Percentiles rank a stretch among this genome's conserved stretches.
Conservation (phyloP, 2,329 filamentous ascomycete species). For the Arthrobotrys pseudoclavata region DNA sequence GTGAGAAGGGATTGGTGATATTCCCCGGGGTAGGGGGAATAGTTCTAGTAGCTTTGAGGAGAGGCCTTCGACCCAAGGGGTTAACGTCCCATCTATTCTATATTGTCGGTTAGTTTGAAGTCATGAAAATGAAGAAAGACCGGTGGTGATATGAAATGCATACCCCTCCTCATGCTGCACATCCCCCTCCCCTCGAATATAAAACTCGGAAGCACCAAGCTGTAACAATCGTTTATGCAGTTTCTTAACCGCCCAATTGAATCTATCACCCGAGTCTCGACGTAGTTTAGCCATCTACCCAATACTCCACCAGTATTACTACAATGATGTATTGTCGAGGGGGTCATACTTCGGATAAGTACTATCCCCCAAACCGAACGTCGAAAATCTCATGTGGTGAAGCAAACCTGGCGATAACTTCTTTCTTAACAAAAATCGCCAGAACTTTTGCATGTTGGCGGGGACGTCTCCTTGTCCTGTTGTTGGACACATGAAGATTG, state of each 20-base stretch:
- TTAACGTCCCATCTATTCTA: conserved; percentile 84
- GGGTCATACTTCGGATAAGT: conserved; percentile 80
- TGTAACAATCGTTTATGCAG: conserved; percentile 86
- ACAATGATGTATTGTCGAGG: background rate
- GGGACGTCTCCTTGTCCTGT: conserved; percentile 96
- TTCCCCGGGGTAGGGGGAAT: conserved; percentile 77
- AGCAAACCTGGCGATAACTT: conserved; percentile 81
- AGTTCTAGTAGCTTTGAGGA: conserved; percentile 75
- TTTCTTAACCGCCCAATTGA: conserved; percentile 93
- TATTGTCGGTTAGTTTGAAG: background rate
- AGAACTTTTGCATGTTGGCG: conserved; percentile 83
- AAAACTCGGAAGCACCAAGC: conserved; percentile 82
- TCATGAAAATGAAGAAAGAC: background rate
- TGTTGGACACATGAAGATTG: conserved; percentile 88
- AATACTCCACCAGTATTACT: background rate
- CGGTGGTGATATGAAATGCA: conserved; percentile 64
- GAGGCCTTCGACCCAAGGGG: conserved; percentile 81
- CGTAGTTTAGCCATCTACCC: conserved; percentile 37
- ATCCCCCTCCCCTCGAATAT: conserved; percentile 86
- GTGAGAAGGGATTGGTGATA: conserved; percentile 79
- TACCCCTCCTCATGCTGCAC: conserved; percentile 94
- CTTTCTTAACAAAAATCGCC: conserved; percentile 85
- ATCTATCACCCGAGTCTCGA: conserved; percentile 70
- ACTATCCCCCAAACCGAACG: conserved; percentile 93
- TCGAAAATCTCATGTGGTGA: conserved; percentile 78